These are phyloP conservation scores for Globisporangium canariense DNA, from an alignment of 352 stramenopile genomes.

Conservation along the genomic window DNA sequence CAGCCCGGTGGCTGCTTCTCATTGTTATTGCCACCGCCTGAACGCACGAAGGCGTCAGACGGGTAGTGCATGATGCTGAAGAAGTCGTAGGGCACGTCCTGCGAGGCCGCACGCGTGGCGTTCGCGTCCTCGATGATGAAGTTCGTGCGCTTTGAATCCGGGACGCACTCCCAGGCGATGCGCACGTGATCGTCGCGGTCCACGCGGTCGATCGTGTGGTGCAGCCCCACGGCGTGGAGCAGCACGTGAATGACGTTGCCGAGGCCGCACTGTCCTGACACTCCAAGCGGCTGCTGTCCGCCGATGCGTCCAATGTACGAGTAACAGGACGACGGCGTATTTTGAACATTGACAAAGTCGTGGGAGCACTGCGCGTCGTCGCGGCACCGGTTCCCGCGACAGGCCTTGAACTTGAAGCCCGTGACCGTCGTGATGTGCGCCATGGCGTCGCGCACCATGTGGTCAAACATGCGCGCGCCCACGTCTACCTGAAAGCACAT, in stretches of 20 bases:
- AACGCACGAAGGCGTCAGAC: slow-evolving; percentile 63
- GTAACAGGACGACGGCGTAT: slow-evolving; percentile 60
- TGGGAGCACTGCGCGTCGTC: slow-evolving; percentile 41
- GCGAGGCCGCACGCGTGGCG: slow-evolving; percentile 11
- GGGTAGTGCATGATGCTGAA: slow-evolving; percentile 87
- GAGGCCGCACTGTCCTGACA: slow-evolving; percentile 63
- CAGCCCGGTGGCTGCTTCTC: slow-evolving; percentile 25
- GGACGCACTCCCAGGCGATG: slow-evolving; percentile 80
- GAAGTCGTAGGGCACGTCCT: slow-evolving; percentile 66
- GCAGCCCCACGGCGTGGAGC: slow-evolving; percentile 66
- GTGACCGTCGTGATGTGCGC: slow-evolving; percentile 58
- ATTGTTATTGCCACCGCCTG: slow-evolving; percentile 12
- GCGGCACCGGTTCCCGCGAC: slow-evolving; percentile 41
- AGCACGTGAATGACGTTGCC: slow-evolving; percentile 84
- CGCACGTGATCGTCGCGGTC: slow-evolving; percentile 76
- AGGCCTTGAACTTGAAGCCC: slow-evolving; percentile 62
- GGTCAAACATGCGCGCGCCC: slow-evolving; percentile 35
- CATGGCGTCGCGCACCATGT: slow-evolving; percentile 49
- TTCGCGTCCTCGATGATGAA: slow-evolving; percentile 59
- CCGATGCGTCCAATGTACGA: slow-evolving; percentile 80
- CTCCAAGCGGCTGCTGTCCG: slow-evolving; percentile 50
- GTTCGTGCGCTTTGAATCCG: slow-evolving; percentile 54
- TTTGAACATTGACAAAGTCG: slow-evolving; percentile 61
- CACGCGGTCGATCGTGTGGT: slow-evolving; percentile 63
- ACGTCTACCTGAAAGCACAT: slow-evolving; percentile 71